Base-by-base conservation (phyloP, 352 stramenopile genomes). In the Hyaloperonospora brassicae region DNA sequence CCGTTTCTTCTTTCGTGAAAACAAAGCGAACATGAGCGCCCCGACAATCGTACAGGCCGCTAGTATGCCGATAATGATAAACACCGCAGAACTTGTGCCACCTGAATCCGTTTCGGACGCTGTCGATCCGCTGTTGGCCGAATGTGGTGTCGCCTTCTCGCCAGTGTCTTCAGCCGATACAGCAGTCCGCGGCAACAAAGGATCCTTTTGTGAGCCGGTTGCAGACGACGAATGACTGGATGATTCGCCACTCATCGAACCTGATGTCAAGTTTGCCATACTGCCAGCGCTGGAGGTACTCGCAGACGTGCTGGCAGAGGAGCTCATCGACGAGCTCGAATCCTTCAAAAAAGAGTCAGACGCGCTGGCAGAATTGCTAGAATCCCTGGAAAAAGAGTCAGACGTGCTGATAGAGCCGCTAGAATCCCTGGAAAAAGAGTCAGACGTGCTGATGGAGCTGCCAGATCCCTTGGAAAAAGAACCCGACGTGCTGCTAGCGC, bases 1-100 rank as follows among this genome's bases (percentile, higher is more conserved):
- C 51, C 86, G 59, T 25, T 75, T 82, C 65, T 81, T 87, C 69
- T 81, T 87, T 34, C 77, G 66, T 38, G 81, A 79, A 64, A 87
- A 79, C 48, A 89, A 66, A 38, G 80, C 79, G 50, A 93, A 91
- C 31, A 82, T 58, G 44, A 89, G 64, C 4, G 77, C 80, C 14
- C 64, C 76, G 2, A 90, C 54, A 36, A 93, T 64, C 41, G 90
- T 73, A 39, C 75, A 64, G 23, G 71, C 78, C 10, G 72, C 76
- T 47, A 91, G 50, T 9, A 89, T 53, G 31, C 66, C 77, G 36
- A 90, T 71, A 56, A 86, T 70, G 55, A 90, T 86, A 24, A 85
- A 84, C 34, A 84, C 64, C 5, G 74, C 62, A 5, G 72, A 85
- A n/a, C 64, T 70, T 25, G 62, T 83, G 38, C 68, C 66, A 6